phyloP scores from a whole-genome alignment of 768 basidiomycete species.

The Lactifluus subvellereus region DNA sequence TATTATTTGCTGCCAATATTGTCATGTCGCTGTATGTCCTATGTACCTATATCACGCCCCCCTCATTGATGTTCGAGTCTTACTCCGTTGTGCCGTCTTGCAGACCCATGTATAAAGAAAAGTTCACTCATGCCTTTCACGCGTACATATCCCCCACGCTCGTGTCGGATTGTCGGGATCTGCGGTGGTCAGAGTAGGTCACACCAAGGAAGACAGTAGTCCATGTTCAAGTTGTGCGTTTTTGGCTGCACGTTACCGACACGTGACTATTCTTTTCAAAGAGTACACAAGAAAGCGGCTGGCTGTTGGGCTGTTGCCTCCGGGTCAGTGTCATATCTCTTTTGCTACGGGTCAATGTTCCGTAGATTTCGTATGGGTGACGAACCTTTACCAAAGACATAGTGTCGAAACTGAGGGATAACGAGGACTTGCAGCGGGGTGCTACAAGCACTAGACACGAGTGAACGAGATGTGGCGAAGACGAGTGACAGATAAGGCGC shows the following conservation, averaged over 20 bases:
- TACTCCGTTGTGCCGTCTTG: not conserved
- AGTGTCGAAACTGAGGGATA: too few species aligned
- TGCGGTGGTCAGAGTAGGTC: not conserved
- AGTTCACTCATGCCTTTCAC: not conserved
- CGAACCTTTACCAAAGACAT: too few species aligned
- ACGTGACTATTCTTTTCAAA: too few species aligned
- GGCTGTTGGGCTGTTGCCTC: not conserved
- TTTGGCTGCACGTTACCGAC: too few species aligned
- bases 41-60: slow-evolving; percentile 9
- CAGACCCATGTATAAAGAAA: not conserved
- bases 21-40: slow-evolving; percentile 14
- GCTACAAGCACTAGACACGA: too few species aligned
- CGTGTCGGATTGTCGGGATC: too few species aligned
- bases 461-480: too few species aligned
- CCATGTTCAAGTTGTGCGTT: too few species aligned
- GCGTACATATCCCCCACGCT: not conserved
- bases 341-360: too few species aligned
- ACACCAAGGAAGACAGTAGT: not conserved
- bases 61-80: not conserved
- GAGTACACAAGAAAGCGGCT: not conserved
- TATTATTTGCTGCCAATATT: not conserved
- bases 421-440: too few species aligned
- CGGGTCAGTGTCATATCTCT: not conserved
- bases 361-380: too few species aligned
- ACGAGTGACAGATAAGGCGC: too few species aligned